These are phyloP conservation scores for Starmerella stigmatis DNA, from an alignment of 805 yeast genomes.

Conservation along the genomic window DNA sequence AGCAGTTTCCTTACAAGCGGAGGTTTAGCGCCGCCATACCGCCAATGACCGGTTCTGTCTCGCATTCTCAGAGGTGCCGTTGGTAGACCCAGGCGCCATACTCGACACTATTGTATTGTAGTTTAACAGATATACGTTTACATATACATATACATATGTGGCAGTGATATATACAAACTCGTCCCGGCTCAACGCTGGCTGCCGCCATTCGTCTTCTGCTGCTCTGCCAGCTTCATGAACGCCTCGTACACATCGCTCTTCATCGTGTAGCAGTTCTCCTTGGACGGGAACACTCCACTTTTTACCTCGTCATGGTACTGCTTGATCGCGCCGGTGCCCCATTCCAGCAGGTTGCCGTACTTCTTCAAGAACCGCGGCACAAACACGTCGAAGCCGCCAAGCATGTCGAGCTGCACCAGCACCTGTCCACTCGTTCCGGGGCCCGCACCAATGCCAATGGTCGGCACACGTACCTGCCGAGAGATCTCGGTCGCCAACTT, in stretches of 20 bases:
- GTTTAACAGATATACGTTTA: not conserved
- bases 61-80: no score
- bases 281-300: slow-evolving; percentile 44
- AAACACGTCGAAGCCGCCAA: slow-evolving; percentile 51
- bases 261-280: slow-evolving; percentile 58
- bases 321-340: slow-evolving; percentile 43
- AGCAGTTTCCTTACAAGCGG: no score
- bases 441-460: slow-evolving; percentile 96
- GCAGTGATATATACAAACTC: not conserved
- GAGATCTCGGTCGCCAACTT: slow-evolving; percentile 59
- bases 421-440: slow-evolving; percentile 77
- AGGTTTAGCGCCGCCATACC: no score
- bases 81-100: no score
- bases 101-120: no score
- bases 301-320: slow-evolving; percentile 54
- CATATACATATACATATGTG: no score
- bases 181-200: not conserved
- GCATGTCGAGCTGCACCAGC: slow-evolving; percentile 70
- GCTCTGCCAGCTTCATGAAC: slow-evolving; percentile 30
- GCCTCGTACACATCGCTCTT: slow-evolving; percentile 49
- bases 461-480: slow-evolving; percentile 51
- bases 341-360: slow-evolving; percentile 44
- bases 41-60: no score
- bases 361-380: slow-evolving; percentile 66
- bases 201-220: not conserved